Evolutionary conservation across 2,329 filamentous ascomycete species (phyloP).

Genomic region (Cladobotryum mycophilum): DNA sequence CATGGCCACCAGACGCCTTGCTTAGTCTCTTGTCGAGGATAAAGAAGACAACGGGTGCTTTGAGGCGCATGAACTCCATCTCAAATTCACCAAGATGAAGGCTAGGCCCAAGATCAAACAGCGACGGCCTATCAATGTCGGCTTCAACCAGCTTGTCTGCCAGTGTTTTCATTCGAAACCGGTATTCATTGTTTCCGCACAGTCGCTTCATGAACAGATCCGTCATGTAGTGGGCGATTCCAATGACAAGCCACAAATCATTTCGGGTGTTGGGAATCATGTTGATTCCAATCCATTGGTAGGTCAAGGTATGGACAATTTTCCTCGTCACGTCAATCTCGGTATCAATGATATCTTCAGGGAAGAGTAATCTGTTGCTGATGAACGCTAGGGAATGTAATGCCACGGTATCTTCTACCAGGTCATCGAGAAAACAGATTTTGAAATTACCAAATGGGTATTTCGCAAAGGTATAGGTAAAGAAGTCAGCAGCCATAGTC

Average conservation of each 20-base stretch:
- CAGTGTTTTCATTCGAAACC: slow-evolving; percentile 80
- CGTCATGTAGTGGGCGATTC: slow-evolving; percentile 90
- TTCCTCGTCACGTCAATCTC: slow-evolving; percentile 75
- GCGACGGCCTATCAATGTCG: slow-evolving; percentile 74
- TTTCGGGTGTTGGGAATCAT: slow-evolving; percentile 74
- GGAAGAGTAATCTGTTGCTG: slow-evolving; percentile 79
- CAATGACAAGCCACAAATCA: slow-evolving; percentile 85
- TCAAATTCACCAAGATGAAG: slow-evolving; percentile 80
- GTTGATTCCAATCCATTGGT: slow-evolving; percentile 91
- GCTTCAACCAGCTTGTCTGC: slow-evolving; percentile 75
- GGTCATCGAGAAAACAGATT: slow-evolving; percentile 88
- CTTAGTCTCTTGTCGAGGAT: slow-evolving; percentile 87
- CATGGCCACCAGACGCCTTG: slow-evolving; percentile 76
- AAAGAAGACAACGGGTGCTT: slow-evolving; percentile 84
- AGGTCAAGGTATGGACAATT: slow-evolving; percentile 76
- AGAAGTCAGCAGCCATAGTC: slow-evolving; percentile 82
- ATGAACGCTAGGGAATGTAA: slow-evolving; percentile 81
- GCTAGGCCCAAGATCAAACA: slow-evolving; percentile 71
- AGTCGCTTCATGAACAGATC: slow-evolving; percentile 86
- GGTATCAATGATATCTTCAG: slow-evolving; percentile 77
- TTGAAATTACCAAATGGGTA: slow-evolving; percentile 93
- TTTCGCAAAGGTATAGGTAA: slow-evolving; percentile 79
- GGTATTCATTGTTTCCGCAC: slow-evolving; percentile 90
- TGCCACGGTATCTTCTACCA: slow-evolving; percentile 66
- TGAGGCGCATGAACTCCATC: slow-evolving; percentile 82